phyloP scores from a whole-genome alignment of 257 asterid genomes.

The Rubia yunnanensis region DNA sequence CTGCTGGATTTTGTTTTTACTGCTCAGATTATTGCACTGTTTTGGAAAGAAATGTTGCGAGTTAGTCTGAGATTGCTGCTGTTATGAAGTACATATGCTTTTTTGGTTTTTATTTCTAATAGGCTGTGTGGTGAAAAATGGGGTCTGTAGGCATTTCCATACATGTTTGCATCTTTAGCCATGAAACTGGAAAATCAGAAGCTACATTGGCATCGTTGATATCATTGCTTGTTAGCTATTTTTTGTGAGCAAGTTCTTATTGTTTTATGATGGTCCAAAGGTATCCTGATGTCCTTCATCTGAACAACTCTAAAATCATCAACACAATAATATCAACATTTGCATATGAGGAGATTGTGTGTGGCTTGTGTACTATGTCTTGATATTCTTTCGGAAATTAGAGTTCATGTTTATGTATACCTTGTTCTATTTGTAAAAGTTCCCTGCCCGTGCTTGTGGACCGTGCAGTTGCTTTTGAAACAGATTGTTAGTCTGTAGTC shows the following conservation, averaged over 20 bases:
- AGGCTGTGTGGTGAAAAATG: background rate
- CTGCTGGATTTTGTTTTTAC: background rate
- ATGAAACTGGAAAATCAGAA: background rate
- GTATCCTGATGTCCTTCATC: background rate
- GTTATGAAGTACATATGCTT: background rate
- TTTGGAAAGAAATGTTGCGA: background rate
- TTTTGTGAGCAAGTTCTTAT: background rate
- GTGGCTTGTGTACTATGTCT: background rate
- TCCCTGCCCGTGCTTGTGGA: background rate
- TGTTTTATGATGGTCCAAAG: background rate
- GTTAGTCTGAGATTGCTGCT: background rate
- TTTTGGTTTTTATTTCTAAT: background rate
- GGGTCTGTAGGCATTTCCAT: background rate
- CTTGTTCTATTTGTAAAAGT: background rate
- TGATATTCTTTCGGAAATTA: background rate
- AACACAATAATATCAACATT: background rate
- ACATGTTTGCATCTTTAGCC: background rate
- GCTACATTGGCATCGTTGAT: background rate
- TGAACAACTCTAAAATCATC: background rate
- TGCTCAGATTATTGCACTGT: background rate
- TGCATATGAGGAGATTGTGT: background rate
- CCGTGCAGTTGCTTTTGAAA: background rate
- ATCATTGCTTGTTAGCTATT: background rate
- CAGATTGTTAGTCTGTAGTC: background rate
- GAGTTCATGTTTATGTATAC: background rate